Evolutionary conservation across 2,329 filamentous ascomycete species (phyloP).

Genomic region (Penicillium sp.): DNA sequence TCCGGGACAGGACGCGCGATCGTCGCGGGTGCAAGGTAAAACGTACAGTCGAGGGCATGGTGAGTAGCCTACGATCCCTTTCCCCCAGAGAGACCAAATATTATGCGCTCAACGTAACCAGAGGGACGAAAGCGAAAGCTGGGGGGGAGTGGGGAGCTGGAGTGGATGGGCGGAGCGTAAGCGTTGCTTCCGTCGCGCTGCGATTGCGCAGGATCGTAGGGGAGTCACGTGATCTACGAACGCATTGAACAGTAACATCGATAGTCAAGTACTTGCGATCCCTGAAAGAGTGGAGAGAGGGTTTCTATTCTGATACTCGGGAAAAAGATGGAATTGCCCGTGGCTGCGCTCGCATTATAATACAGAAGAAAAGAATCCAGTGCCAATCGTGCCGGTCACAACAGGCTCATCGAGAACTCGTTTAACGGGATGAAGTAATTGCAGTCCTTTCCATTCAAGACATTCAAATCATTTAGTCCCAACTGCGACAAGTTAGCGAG

Average conservation of each 20-base stretch:
- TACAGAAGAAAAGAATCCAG: conserved; percentile 18
- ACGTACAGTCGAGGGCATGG: conserved; percentile 37
- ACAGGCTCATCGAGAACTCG: conserved; percentile 3
- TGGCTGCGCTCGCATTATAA: conserved; percentile 19
- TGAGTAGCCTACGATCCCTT: conserved; percentile 14
- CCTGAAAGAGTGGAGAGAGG: not conserved
- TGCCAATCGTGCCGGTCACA: conserved; percentile 3
- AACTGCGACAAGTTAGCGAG: conserved; percentile 20
- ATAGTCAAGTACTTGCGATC: not conserved
- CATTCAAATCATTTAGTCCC: conserved; percentile 23
- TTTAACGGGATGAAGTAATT: conserved; percentile 10
- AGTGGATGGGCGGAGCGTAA: conserved; percentile 3
- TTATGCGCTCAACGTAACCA: not conserved
- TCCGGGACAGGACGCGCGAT: conserved; percentile 3
- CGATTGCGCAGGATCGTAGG: conserved; percentile 2
- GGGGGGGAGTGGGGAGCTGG: conserved; percentile 1
- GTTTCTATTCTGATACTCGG: conserved; percentile 9
- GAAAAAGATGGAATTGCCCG: conserved; percentile 11
- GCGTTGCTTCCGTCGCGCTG: conserved; percentile 10
- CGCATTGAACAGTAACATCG: not conserved
- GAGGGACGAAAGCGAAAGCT: not conserved
- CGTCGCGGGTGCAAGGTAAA: conserved; percentile 7
- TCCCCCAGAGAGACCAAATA: conserved; percentile 6
- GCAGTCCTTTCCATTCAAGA: conserved; percentile 6
- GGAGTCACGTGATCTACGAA: conserved; percentile 13